Base-by-base conservation (phyloP, 169 alveolate species). In the Cryptosporidium ubiquitum region DNA sequence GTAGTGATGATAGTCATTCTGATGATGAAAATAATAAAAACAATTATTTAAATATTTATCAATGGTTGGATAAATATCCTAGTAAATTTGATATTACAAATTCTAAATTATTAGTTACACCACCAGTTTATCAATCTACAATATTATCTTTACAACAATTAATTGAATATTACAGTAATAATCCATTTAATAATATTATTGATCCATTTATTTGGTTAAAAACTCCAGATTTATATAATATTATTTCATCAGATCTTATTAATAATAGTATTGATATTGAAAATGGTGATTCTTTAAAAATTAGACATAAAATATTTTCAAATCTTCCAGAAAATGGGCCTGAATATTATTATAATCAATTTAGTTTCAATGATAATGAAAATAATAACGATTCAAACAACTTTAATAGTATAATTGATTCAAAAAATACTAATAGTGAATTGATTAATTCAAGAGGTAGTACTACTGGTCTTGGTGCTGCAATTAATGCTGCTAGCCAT, bases 51-150 rank as follows among this genome's bases (percentile, higher is more conserved):
- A 64, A 35, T 64, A 64, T 58, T 31, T 44, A 58, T 61, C 42
- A 79, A 64, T 79, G 75, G 73, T 37, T 79, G 9, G 29, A 58
- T 35, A 5, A 58, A 23, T 44, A 42, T 37, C 75, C 68, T 12
- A 16, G 55, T 14, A 40, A 57, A 40, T 79, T 69, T 44, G 74
- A 79, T 42, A 66, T 79, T 6, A 42, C 74, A 12, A 44, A 79
- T 23, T 39, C 89, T 5, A 44, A 26, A 31, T 47, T 79, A 66
- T 33, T 64, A 37, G 33, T 79, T 26, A 79, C 89, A 20, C 89
- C 89, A 61, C 74, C 58, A 20, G 89, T 79, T 39, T 79, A 61
- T 42, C 89, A 61, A 42, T 60, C 89, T 20, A 60, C 69, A 37
- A 37, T 44, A 40, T 33, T 79, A 26, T 68, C 52, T n/a, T 29